Conservation (phyloP, 2,329 filamentous ascomycete species). For the Colletotrichum noveboracense region DNA sequence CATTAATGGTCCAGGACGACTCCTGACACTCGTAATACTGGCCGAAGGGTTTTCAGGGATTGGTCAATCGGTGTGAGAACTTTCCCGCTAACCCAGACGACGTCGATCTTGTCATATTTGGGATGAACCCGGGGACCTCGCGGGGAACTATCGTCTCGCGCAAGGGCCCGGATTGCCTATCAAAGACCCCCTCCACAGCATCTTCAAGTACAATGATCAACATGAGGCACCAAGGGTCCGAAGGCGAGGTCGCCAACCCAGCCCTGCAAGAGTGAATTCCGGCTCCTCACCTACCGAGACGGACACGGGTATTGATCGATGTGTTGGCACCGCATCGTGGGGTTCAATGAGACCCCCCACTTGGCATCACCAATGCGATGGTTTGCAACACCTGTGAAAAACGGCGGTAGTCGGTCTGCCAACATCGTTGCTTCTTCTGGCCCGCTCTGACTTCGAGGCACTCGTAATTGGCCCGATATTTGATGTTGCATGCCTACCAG, state of each 20-base stretch:
- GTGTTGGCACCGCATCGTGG: not conserved
- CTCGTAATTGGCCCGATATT: not conserved
- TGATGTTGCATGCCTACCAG: not conserved
- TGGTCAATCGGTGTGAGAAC: not conserved
- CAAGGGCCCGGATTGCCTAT: not conserved
- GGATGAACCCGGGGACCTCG: not conserved
- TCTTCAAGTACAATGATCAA: not conserved
- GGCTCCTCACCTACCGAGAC: not conserved
- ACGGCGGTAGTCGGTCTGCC: not conserved
- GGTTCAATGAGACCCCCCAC: not conserved
- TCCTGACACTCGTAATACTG: not conserved
- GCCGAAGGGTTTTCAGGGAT: not conserved
- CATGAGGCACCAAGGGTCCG: not conserved
- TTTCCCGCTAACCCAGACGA: not conserved
- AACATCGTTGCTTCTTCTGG: conserved; percentile 4
- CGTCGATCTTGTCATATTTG: not conserved
- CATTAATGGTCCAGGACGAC: not conserved
- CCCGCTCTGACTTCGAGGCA: not conserved
- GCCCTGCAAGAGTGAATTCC: not conserved
- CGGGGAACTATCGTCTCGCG: not conserved
- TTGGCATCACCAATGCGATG: not conserved
- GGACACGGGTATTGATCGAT: not conserved
- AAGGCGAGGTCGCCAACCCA: not conserved
- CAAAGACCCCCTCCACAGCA: not conserved
- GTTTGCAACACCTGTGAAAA: not conserved